Conservation (phyloP, 1,284 basidiomycete genomes). For the Vanrija sp. region DNA sequence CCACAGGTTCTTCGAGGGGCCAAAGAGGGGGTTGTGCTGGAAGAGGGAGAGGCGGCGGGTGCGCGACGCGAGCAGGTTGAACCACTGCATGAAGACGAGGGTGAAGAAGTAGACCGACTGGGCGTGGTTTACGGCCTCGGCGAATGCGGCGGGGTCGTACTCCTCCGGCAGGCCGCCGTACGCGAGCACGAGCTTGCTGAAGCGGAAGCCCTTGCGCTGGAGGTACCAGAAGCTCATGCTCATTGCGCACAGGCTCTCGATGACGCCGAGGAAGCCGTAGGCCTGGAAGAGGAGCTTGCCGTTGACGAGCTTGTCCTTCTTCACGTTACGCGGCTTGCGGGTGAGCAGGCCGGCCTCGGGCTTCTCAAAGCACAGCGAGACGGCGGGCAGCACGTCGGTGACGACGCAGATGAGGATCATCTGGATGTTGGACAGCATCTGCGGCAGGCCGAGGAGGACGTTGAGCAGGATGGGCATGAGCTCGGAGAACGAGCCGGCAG, state of each 20-base stretch:
- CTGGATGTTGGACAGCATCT: conserved; percentile 56
- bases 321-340: conserved; percentile 62
- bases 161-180: conserved; percentile 52
- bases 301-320: conserved; percentile 52
- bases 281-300: conserved; percentile 59
- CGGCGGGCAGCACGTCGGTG: conserved; percentile 57
- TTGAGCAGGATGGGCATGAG: conserved; percentile 63
- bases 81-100: conserved; percentile 66
- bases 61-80: conserved; percentile 55
- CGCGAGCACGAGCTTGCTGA: conserved; percentile 55
- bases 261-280: conserved; percentile 60
- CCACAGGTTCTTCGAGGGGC: conserved; percentile 46
- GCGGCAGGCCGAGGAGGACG: conserved; percentile 54
- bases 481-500: conserved; percentile 58
- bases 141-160: conserved; percentile 39
- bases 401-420: conserved; percentile 37
- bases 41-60: conserved; percentile 55
- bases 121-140: conserved; percentile 51
- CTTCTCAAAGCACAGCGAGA: conserved; percentile 59
- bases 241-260: conserved; percentile 56
- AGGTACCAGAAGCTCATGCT: conserved; percentile 54
- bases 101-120: conserved; percentile 59
- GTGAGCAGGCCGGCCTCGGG: conserved; percentile 58
- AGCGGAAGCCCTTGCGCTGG: conserved; percentile 56
- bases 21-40: conserved; percentile 51